Evolutionary conservation across 257 asterid genomes (phyloP).

Genomic region (Solanum etuberosum): DNA sequence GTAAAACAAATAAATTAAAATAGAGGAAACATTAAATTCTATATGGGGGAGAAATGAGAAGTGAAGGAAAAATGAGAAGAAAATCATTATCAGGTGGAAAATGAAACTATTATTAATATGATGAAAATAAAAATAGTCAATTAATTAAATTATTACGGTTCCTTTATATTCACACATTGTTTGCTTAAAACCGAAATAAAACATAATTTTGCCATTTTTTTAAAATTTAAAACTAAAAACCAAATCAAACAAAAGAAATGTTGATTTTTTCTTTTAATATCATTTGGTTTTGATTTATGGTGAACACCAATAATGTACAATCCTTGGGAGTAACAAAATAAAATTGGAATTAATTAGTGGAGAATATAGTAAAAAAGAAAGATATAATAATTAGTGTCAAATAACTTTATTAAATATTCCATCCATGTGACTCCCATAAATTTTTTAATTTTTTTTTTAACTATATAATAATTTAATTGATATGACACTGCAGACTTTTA

Average conservation of each 20-base stretch:
- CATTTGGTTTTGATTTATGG: background rate
- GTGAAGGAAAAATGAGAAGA: background rate
- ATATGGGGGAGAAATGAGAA: background rate
- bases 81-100: background rate
- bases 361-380: background rate
- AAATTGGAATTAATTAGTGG: background rate
- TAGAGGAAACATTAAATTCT: background rate
- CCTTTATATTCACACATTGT: background rate
- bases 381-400: background rate
- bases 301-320: background rate
- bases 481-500: background rate
- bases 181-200: background rate
- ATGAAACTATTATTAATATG: background rate
- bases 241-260: background rate
- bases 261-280: background rate
- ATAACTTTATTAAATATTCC: background rate
- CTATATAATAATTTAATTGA: background rate
- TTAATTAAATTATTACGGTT: background rate
- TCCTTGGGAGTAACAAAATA: background rate
- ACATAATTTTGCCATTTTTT: background rate
- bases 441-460: background rate
- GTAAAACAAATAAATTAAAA: background rate
- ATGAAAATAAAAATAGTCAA: background rate
- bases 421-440: conserved; percentile 5
- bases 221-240: background rate